Conservation (phyloP, 495 filamentous ascomycete genomes). For the Annulohypoxylon moriforme region DNA sequence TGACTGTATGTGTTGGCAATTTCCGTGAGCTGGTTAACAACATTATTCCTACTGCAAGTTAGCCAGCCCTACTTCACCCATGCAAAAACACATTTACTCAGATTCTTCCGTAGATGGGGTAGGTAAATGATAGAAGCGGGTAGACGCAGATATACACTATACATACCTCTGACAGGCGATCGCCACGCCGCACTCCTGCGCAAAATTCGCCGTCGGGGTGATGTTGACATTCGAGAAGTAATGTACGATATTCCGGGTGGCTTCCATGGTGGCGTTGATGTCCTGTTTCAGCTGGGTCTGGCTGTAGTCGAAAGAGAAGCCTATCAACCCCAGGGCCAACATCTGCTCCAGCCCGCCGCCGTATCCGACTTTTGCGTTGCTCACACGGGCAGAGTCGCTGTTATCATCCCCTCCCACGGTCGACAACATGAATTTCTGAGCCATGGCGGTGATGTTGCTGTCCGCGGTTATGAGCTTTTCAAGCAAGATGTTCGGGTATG, state of each 20-base stretch:
- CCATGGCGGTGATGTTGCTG: not conserved
- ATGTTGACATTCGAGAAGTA: not conserved
- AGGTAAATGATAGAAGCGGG: not conserved
- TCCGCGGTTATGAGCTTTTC: not conserved
- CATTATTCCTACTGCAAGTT: not conserved
- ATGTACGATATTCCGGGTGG: not conserved
- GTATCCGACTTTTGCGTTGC: not conserved
- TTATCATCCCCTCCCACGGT: not conserved
- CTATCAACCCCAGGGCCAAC: not conserved
- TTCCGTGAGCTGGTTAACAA: not conserved
- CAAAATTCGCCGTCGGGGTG: not conserved
- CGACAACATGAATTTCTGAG: not conserved
- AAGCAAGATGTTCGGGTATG: not conserved
- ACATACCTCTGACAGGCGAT: constrained; percentile 17
- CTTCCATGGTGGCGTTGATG: not conserved
- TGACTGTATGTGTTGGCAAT: no score
- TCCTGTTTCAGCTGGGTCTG: not conserved
- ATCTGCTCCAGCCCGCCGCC: not conserved
- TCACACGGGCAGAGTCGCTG: not conserved
- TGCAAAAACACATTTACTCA: not conserved
- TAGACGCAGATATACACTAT: no score
- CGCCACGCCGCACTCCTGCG: not conserved
- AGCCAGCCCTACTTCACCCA: not conserved
- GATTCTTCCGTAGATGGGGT: not conserved
- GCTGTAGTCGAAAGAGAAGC: no score